phyloP scores from a whole-genome alignment of 2,329 filamentous ascomycete genomes.

The Colletotrichum theobromicola region DNA sequence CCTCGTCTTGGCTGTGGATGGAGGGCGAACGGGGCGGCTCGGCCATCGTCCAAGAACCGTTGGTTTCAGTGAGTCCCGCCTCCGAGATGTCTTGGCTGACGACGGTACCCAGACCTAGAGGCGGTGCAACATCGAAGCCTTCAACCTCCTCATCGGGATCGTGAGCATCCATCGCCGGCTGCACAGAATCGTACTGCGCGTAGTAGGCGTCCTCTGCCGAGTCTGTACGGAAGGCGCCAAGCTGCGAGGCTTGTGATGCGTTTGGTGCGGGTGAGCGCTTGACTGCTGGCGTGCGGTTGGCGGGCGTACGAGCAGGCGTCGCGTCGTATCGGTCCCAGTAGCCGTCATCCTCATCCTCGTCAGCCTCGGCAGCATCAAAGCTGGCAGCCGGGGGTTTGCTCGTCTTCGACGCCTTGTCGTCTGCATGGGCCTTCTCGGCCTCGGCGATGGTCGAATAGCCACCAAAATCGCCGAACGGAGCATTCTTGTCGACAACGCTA shows the following conservation, averaged over 20 bases:
- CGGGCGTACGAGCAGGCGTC: constrained; percentile 64
- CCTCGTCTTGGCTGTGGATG: constrained; percentile 34
- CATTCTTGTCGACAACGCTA: constrained; percentile 60
- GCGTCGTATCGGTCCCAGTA: constrained; percentile 84
- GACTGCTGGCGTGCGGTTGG: constrained; percentile 48
- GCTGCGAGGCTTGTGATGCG: constrained; percentile 26
- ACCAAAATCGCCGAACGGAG: constrained; percentile 60
- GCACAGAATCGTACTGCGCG: constrained; percentile 77
- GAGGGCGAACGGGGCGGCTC: constrained; percentile 47
- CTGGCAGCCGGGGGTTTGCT: constrained; percentile 10
- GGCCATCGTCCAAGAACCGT: constrained; percentile 48
- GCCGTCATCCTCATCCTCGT: constrained; percentile 73
- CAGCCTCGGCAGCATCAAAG: constrained; percentile 27
- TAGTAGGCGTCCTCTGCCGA: constrained; percentile 75
- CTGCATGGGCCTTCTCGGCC: constrained; percentile 63
- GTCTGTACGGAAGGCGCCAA: constrained; percentile 27
- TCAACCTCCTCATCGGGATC: constrained; percentile 74
- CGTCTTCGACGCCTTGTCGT: constrained; percentile 32
- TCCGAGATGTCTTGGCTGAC: constrained; percentile 27
- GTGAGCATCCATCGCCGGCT: constrained; percentile 81
- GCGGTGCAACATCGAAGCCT: constrained; percentile 36
- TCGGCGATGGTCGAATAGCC: constrained; percentile 58
- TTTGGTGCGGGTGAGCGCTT: constrained; percentile 68
- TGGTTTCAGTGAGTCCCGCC: constrained; percentile 38
- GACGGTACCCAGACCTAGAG: constrained; percentile 30